A percentile compares a stretch with the other conserved stretches of the same genome.
Conservation (phyloP, 768 basidiomycete species). For the Ramaria rubella region DNA sequence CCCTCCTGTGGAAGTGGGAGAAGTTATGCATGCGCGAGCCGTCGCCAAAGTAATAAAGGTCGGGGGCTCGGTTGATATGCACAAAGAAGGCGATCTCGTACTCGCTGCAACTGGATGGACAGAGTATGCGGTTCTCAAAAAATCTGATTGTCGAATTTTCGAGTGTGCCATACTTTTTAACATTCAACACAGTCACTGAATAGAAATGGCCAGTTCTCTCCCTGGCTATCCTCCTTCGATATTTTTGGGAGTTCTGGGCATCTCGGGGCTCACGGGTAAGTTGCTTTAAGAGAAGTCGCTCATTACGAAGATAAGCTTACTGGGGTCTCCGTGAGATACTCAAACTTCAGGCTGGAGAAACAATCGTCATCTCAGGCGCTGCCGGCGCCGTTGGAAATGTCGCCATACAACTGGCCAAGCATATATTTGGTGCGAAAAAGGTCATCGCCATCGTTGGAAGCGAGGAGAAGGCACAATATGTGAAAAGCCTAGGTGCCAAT, state of each 20-base stretch:
- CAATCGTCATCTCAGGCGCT: constrained; percentile 36
- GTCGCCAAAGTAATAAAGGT: neutral
- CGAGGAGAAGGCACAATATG: neutral
- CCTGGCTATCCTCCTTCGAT: constrained; percentile 25
- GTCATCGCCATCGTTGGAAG: constrained; percentile 10
- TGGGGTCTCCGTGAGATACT: constrained; percentile 36
- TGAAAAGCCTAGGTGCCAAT: constrained; percentile 4
- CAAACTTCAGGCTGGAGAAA: constrained; percentile 34
- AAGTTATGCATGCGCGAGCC: neutral
- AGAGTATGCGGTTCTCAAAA: neutral
- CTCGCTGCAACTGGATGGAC: neutral
- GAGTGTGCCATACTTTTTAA: neutral
- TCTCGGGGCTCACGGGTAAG: constrained; percentile 26
- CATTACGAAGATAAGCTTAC: too few species aligned
- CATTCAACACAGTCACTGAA: too few species aligned
- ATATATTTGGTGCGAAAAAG: neutral
- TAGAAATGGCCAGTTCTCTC: constrained; percentile 11
- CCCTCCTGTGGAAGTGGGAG: neutral
- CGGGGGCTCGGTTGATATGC: neutral
- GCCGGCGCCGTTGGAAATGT: constrained; percentile 22
- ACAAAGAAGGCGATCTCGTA: neutral
- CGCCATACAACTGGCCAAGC: constrained; percentile 8
- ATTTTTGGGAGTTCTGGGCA: constrained; percentile 35
- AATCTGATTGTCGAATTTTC: neutral
- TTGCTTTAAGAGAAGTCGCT: neutral